These are phyloP conservation scores for Lepraria neglecta DNA, from an alignment of 495 filamentous ascomycete species.

Conservation along the genomic window DNA sequence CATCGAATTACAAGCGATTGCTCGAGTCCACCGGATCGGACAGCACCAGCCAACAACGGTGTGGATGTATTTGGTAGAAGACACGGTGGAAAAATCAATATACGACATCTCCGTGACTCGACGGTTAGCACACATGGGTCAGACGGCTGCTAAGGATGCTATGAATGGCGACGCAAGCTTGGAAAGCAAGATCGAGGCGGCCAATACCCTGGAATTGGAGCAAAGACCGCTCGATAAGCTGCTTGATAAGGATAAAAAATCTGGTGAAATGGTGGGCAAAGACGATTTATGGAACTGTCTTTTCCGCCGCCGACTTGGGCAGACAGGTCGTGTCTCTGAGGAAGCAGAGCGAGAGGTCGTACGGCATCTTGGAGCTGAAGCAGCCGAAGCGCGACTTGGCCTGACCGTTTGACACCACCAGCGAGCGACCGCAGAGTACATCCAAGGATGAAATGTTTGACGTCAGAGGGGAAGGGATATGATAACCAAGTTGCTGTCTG, in stretches of 20 bases:
- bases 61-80: conserved; percentile 86
- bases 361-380: conserved; percentile 43
- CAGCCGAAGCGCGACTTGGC: conserved; percentile 34
- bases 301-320: conserved; percentile 44
- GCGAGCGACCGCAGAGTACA: background rate
- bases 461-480: no score
- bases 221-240: conserved; percentile 58
- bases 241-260: conserved; percentile 59
- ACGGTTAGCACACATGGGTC: conserved; percentile 67
- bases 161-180: conserved; percentile 36
- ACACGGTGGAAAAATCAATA: conserved; percentile 85
- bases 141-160: conserved; percentile 33
- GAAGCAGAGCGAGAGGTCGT: conserved; percentile 39
- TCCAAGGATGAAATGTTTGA: no score
- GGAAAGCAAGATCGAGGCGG: conserved; percentile 62
- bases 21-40: conserved; percentile 88
- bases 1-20: conserved; percentile 88
- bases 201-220: conserved; percentile 77
- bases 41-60: conserved; percentile 83
- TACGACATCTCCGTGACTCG: conserved; percentile 75
- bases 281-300: conserved; percentile 87
- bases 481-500: no score
- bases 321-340: conserved; percentile 12
- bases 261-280: conserved; percentile 74
- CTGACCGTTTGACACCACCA: no score